Base-by-base conservation (phyloP, 192 early-diverging fungal genomes). In the Backusella tuberculispora region DNA sequence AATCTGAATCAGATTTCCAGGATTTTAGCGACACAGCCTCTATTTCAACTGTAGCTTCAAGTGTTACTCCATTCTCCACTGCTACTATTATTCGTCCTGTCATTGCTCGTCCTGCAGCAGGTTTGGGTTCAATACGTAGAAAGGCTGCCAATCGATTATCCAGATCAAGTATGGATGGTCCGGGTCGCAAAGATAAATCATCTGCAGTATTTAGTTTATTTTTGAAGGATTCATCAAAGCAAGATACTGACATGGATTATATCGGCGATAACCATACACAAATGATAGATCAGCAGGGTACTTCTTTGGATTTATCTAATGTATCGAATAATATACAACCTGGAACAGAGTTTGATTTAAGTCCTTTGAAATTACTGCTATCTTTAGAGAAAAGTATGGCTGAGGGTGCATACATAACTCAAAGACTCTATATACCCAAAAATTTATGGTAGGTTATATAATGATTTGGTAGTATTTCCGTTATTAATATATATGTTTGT, bases 391-490 rank as follows among this genome's bases (percentile, higher is more conserved):
- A 60, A 13, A 74, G 67, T 47, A 79, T 79, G 73, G 21, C 47
- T 8, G 56, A 75, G 10, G 78, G 78, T 19, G 69, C 56, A 15
- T 79, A 74, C 42, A 34, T 79, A 7, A 71, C 78, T 13, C 48
- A 41, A 17, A 56, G 73, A 15, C 44, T 79, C 21, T 79, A 66
- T 71, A 70, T 79, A 47, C 78, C 78, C 43, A 74, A 79, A 45
- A 79, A 79, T 21, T 43, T 79, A 66, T 79, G 78, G 78, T 70
- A 73, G 69, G 53, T 0, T 7, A 13, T 19, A 4, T 10, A 12
- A 10, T 13, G 8, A 10, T 24, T 13, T 43, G 5, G 6, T 43
- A 6, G 0, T 24, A 43, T 43, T 5, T 2, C 5, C 4, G 4
- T 9, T 43, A 10, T 9, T 43, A 9, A 43, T 43, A 43, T 43